Evolutionary conservation across 2,329 filamentous ascomycete genomes (phyloP).

Genomic region (Claviceps purpurea): DNA sequence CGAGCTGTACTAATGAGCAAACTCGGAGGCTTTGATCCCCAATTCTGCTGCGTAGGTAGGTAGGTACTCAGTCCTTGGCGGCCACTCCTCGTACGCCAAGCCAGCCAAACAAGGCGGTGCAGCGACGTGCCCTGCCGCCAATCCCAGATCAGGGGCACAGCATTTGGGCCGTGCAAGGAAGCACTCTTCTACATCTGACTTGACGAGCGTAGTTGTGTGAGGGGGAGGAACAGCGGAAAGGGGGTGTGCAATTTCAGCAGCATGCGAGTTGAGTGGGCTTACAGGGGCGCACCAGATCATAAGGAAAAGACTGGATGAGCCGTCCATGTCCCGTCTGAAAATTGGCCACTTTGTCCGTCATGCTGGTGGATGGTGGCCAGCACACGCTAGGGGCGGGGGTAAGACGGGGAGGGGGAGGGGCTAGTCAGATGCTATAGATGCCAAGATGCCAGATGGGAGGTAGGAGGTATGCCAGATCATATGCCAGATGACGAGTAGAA

Average conservation of each 20-base stretch:
- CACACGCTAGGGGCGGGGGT: neutral
- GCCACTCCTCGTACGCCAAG: neutral
- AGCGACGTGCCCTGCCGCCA: conserved; percentile 8
- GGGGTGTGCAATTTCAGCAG: neutral
- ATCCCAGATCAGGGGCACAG: conserved; percentile 9
- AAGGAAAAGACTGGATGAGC: conserved; percentile 1
- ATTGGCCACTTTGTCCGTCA: neutral
- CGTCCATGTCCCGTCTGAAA: neutral
- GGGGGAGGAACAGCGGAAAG: neutral
- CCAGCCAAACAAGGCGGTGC: conserved; percentile 6
- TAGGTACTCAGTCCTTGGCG: neutral
- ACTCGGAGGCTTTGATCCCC: conserved; percentile 9
- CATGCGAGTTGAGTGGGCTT: neutral
- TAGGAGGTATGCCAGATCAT: neutral
- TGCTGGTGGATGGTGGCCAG: neutral
- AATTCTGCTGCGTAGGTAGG: neutral
- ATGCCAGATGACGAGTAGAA: too few species aligned
- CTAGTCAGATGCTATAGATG: too few species aligned
- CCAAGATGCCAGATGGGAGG: too few species aligned
- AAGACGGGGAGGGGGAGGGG: neutral
- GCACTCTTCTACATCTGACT: neutral
- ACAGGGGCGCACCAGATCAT: conserved; percentile 1
- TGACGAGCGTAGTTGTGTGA: neutral
- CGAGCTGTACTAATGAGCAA: conserved; percentile 16
- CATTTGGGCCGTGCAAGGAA: conserved; percentile 10